These are phyloP conservation scores for Aspergillus coremiiformis DNA, from an alignment of 495 filamentous ascomycete genomes.

Conservation along the genomic window DNA sequence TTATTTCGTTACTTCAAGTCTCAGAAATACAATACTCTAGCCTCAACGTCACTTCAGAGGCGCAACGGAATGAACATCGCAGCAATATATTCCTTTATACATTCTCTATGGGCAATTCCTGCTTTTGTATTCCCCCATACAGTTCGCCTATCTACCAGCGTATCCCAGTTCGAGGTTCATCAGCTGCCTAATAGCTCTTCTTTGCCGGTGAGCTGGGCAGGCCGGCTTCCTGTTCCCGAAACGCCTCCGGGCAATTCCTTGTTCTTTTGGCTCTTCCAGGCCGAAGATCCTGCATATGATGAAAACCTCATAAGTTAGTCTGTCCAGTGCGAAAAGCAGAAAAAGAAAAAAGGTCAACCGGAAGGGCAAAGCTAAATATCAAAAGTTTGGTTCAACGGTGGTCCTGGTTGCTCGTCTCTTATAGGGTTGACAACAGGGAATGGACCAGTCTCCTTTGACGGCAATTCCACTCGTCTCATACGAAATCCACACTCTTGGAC, in stretches of 20 bases:
- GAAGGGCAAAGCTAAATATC: neutral
- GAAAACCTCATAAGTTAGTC: conserved; percentile 34
- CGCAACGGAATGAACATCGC: conserved; percentile 16
- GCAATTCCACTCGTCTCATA: conserved; percentile 20
- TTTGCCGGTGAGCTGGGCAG: conserved; percentile 35
- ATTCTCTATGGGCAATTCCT: conserved; percentile 14
- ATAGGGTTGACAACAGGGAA: conserved; percentile 68
- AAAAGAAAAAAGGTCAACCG: no score
- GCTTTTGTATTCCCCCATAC: conserved; percentile 1
- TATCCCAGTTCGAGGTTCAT: conserved; percentile 23
- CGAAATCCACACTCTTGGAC: conserved; percentile 35
- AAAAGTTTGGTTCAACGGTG: conserved; percentile 59
- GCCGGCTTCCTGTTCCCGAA: conserved; percentile 29
- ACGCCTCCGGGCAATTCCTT: conserved; percentile 25
- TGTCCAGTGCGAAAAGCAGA: neutral
- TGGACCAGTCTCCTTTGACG: conserved; percentile 44
- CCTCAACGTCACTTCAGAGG: neutral
- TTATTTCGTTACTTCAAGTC: no score
- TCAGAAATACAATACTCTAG: neutral
- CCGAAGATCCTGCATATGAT: conserved; percentile 25
- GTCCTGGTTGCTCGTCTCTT: conserved; percentile 61
- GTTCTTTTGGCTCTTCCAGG: conserved; percentile 38
- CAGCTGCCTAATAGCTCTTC: conserved; percentile 23
- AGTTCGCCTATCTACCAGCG: conserved; percentile 1
- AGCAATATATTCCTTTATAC: conserved; percentile 15